Percentiles rank a stretch among this genome's conserved stretches.
Evolutionary conservation across 192 early-diverging fungal genomes (phyloP).

Genomic region (Coemansia aciculifera): DNA sequence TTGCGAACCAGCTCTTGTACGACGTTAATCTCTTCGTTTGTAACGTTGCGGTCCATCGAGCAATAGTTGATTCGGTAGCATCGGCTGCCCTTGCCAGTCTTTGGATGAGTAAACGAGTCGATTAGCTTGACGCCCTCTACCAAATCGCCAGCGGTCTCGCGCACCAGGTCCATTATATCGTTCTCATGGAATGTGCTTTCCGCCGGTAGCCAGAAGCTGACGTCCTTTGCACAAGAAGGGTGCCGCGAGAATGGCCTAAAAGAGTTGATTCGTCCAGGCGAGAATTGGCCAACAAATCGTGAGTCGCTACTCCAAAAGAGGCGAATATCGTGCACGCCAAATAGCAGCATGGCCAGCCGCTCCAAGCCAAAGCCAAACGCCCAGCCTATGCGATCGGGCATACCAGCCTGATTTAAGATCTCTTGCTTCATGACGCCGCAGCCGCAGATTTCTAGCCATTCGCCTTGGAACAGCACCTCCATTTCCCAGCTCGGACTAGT

Average conservation of each 20-base stretch:
- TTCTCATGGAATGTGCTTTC: conserved; percentile 79
- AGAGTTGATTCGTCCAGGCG: conserved; percentile 62
- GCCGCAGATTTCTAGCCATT: conserved; percentile 93
- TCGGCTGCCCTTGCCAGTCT: conserved; percentile 75
- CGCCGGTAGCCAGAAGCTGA: conserved; percentile 83
- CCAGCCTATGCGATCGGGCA: conserved; percentile 85
- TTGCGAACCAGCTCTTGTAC: conserved; percentile 80
- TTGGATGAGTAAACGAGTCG: conserved; percentile 87
- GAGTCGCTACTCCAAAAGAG: conserved; percentile 92
- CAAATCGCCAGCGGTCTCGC: conserved; percentile 89
- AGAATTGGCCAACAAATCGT: conserved; percentile 86
- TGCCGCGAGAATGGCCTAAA: conserved; percentile 89
- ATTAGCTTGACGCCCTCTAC: conserved; percentile 88
- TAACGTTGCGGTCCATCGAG: conserved; percentile 95
- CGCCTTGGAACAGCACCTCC: conserved; percentile 88
- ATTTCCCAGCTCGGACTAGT: conserved; percentile 97
- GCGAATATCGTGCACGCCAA: conserved; percentile 93
- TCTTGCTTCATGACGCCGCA: conserved; percentile 90
- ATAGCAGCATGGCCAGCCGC: conserved; percentile 93
- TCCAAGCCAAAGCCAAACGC: conserved; percentile 98
- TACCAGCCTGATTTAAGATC: conserved; percentile 71
- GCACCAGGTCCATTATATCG: conserved; percentile 89
- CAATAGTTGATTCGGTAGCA: conserved; percentile 95
- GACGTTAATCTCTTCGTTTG: conserved; percentile 92
- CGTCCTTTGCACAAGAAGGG: conserved; percentile 91